phyloP scores from a whole-genome alignment of 495 filamentous ascomycete genomes.

The Penicillium coprophilum region DNA sequence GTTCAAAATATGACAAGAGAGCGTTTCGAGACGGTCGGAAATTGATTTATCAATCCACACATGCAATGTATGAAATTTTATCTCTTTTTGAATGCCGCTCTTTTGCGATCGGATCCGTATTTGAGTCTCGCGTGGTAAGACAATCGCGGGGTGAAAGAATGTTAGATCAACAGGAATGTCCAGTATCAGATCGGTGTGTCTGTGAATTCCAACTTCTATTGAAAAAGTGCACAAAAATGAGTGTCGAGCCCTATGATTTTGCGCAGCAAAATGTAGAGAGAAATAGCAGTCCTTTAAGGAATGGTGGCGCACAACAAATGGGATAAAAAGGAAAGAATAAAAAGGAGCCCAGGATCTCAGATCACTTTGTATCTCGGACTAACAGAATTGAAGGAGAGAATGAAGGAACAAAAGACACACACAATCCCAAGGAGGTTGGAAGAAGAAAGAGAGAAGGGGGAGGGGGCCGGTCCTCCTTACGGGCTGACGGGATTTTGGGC shows the following conservation, averaged over 20 bases:
- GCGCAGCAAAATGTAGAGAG: constrained; percentile 29
- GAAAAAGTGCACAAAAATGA: constrained; percentile 24
- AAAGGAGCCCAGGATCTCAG: constrained; percentile 44
- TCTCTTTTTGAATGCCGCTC: constrained; percentile 11
- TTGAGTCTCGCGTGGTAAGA: constrained; percentile 30
- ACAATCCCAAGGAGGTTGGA: constrained; percentile 15
- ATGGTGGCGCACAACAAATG: constrained; percentile 43
- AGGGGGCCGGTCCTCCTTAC: constrained; percentile 5
- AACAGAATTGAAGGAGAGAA: constrained; percentile 30
- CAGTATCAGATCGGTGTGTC: constrained; percentile 29
- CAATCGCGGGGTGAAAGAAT: constrained; percentile 35
- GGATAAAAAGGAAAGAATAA: constrained; percentile 30
- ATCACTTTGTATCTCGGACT: constrained; percentile 42
- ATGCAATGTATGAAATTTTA: background rate
- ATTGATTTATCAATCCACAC: background rate
- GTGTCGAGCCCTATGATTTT: constrained; percentile 24
- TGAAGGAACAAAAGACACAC: constrained; percentile 24
- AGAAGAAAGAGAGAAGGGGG: constrained; percentile 15
- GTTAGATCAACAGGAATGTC: constrained; percentile 34
- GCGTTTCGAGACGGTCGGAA: background rate
- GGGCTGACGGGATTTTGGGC: constrained; percentile 15
- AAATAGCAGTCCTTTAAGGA: constrained; percentile 23
- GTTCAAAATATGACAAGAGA: background rate
- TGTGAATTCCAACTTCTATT: constrained; percentile 6
- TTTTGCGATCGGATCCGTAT: constrained; percentile 9